Evolutionary conservation across 805 yeast genomes (phyloP).

Genomic region (Ogataea parapolymorpha): DNA sequence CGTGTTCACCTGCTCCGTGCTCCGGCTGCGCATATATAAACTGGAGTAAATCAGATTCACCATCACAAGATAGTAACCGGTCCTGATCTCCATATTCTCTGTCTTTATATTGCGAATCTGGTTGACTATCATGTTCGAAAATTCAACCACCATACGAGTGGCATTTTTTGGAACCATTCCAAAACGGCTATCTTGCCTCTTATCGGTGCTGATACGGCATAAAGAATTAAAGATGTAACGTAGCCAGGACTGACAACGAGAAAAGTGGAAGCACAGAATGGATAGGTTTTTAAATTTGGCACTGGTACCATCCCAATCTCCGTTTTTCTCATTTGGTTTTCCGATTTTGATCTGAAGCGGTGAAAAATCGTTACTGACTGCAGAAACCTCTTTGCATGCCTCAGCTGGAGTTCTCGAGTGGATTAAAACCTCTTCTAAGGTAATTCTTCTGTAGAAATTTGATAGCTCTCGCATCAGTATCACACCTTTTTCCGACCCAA

Average conservation of each 20-base stretch:
- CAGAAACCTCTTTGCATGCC: constrained; percentile 41
- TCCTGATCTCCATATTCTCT: constrained; percentile 21
- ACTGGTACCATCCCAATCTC: constrained; percentile 42
- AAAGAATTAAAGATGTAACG: constrained; percentile 31
- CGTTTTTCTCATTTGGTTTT: constrained; percentile 37
- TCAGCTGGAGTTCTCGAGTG: constrained; percentile 46
- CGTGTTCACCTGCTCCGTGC: constrained; percentile 34
- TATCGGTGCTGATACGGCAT: constrained; percentile 31
- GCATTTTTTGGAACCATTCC: constrained; percentile 28
- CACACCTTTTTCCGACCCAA: constrained; percentile 42
- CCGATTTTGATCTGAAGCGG: constrained; percentile 42
- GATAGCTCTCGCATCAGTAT: constrained; percentile 41
- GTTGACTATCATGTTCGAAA: constrained; percentile 20
- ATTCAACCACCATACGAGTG: constrained; percentile 25
- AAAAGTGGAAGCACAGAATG: constrained; percentile 49
- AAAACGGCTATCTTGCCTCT: constrained; percentile 42
- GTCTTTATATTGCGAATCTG: constrained; percentile 18
- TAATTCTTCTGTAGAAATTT: constrained; percentile 45
- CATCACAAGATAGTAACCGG: constrained; percentile 27
- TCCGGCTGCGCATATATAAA: constrained; percentile 23
- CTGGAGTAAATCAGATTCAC: constrained; percentile 26
- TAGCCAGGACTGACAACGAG: constrained; percentile 44
- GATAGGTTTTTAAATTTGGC: constrained; percentile 62
- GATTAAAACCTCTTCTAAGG: constrained; percentile 55
- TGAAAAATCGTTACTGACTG: constrained; percentile 33